phyloP scores from a whole-genome alignment of 2,329 filamentous ascomycete genomes.

The Exophiala calicioides region DNA sequence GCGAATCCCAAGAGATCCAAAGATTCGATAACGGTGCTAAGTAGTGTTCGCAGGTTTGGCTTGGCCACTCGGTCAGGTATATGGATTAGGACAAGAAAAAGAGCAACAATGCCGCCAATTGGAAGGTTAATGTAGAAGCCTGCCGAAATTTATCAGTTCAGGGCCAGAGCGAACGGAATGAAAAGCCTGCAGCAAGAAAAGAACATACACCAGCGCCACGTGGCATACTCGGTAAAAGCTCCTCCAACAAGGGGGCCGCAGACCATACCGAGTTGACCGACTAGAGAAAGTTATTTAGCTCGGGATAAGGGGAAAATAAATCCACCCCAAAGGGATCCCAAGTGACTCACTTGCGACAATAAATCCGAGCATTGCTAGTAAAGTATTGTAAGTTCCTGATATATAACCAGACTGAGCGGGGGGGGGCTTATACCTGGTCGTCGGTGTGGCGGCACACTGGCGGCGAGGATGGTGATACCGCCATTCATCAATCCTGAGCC shows the following conservation, averaged over 20 bases:
- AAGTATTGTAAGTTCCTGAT: background rate
- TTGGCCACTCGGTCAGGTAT: background rate
- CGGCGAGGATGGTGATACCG: conserved; percentile 32
- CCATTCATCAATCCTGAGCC: conserved; percentile 34
- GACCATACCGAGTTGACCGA: conserved; percentile 39
- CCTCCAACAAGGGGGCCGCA: conserved; percentile 46
- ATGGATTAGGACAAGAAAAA: conserved; percentile 19
- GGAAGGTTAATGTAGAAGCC: conserved; percentile 41
- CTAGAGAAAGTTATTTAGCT: conserved; percentile 8
- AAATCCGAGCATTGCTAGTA: conserved; percentile 29
- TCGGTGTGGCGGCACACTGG: conserved; percentile 32
- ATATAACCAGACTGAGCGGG: background rate
- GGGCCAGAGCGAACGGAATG: background rate
- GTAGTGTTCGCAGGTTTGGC: background rate
- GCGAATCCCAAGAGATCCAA: conserved; percentile 61
- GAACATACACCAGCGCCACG: conserved; percentile 45
- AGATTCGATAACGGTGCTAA: background rate
- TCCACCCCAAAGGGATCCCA: background rate
- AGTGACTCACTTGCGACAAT: conserved; percentile 29
- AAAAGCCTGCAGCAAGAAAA: background rate
- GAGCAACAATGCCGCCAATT: conserved; percentile 35
- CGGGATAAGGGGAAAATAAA: background rate
- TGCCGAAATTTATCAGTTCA: background rate
- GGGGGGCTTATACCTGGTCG: conserved; percentile 28
- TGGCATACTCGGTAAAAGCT: conserved; percentile 41